Conservation (phyloP, 306 rosid species). For the Fragaria ananassa region DNA sequence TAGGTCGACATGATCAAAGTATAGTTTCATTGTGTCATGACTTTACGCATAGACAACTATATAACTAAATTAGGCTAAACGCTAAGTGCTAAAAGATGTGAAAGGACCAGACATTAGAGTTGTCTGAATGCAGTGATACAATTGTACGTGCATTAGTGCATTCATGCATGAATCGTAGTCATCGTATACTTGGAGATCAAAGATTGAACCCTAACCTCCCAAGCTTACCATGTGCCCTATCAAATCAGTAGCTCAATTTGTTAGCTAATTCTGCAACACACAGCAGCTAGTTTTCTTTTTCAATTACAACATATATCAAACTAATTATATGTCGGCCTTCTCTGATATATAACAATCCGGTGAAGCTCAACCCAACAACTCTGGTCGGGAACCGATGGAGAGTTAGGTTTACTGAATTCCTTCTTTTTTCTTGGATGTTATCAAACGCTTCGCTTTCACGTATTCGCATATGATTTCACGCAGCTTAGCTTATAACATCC, state of each 20-base stretch:
- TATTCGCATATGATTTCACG: too few relatives aligned
- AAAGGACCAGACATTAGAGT: slow-evolving; percentile 1
- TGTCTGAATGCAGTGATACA: slow-evolving; percentile 5
- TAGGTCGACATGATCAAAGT: neutral
- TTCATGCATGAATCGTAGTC: neutral
- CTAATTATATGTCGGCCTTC: neutral
- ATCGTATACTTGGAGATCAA: neutral
- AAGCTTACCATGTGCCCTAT: slow-evolving; percentile 8
- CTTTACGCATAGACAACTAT: neutral
- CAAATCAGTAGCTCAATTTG: neutral
- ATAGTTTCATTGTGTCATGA: neutral
- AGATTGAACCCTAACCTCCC: slow-evolving; percentile 6
- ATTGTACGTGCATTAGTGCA: neutral
- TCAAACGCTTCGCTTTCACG: too few relatives aligned
- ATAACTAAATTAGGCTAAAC: neutral
- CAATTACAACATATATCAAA: neutral
- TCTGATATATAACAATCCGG: neutral
- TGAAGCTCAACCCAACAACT: too few relatives aligned
- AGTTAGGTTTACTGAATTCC: too few relatives aligned
- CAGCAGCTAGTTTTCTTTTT: neutral
- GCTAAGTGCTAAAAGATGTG: neutral
- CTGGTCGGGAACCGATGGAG: neutral
- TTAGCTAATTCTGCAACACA: neutral
- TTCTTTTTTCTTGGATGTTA: too few relatives aligned
- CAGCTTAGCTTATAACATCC: too few relatives aligned